Evolutionary conservation across 1,284 basidiomycete species (phyloP), one percentile per base, ranked within the genome.

Genomic region (Apiotrichum mycotoxinovorans): DNA sequence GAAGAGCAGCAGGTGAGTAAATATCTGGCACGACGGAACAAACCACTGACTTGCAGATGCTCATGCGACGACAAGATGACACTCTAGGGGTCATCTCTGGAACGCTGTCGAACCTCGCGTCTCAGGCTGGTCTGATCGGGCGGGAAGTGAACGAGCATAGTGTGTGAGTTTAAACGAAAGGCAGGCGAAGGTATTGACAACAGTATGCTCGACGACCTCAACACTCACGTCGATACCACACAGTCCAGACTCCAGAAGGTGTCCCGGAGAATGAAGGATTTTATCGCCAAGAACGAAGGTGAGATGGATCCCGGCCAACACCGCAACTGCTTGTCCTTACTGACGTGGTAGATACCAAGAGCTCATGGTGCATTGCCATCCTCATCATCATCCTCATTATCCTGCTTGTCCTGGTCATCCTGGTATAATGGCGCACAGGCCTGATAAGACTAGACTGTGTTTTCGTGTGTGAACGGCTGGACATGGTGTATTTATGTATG

Each of bases 81-180:
- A 87, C 91, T 0, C 85, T 96, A 58, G 85, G 87, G 44, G 83
- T 87, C 0, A 93, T 96, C 66, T 83, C 87, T 0, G 90, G 91
- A 0, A 91, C 92, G 0, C 74, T 96, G 42, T 84, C 73, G 54
- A 91, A 86, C 1, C 79, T 96, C 15, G 85, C 87, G 0, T 85
- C 89, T 62, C 93, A 96, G 76, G 92, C 92, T 1, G 88, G 87
- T 7, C 78, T 95, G 42, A 95, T 96, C 83, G 92, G 92, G 0
- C 84, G 84, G 51, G 92, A 96, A 72, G 89, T 95, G 45, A 79
- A 74, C 5, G 90, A 93, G 72, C 92, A 95, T 65, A 88, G 86
- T 64, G 89, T 90, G 92, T 93, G 63, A 57, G 85, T 76, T 33
- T 30, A 26, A 8, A 18, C n/a, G n/a, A 20, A 7, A 14, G n/a